Percentiles rank a stretch among this genome's conserved stretches.
These are phyloP conservation scores for Eimeria brunetti DNA, from an alignment of 169 alveolate species.

Conservation along the genomic window DNA sequence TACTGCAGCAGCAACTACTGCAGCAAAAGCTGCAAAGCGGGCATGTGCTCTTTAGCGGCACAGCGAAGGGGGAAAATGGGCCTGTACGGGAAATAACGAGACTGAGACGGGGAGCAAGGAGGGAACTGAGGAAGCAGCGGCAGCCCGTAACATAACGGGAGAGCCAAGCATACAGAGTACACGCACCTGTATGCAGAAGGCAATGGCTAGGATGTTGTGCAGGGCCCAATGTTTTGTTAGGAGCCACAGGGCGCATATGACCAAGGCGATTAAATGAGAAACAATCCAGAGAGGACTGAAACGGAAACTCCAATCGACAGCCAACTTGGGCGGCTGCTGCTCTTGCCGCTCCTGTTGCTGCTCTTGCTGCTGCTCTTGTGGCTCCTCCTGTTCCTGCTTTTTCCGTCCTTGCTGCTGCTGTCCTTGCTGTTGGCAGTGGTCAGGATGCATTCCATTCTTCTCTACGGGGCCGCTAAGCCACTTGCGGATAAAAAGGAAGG, in stretches of 20 bases:
- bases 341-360: neutral
- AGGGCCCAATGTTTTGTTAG: constrained; percentile 91
- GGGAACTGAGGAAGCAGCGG: neutral
- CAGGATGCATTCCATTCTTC: neutral
- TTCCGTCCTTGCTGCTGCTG: constrained; percentile 14
- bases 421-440: neutral
- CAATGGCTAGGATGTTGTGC: constrained; percentile 92
- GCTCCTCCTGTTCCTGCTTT: constrained; percentile 5
- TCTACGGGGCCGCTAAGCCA: constrained; percentile 2
- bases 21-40: neutral
- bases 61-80: neutral
- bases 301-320: constrained; percentile 19
- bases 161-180: neutral
- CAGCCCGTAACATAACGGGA: neutral
- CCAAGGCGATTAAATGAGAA: constrained; percentile 34
- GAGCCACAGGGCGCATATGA: constrained; percentile 86
- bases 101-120: neutral
- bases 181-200: constrained; percentile 88
- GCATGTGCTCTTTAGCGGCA: neutral
- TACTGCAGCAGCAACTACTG: neutral
- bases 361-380: neutral
- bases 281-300: constrained; percentile 47
- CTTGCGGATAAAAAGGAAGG: neutral
- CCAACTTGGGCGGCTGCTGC: neutral
- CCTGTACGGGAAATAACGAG: neutral